Evolutionary conservation across 108 stramenopile genomes (phyloP).

Genomic region (Mayamaea pseudoterrestris): DNA sequence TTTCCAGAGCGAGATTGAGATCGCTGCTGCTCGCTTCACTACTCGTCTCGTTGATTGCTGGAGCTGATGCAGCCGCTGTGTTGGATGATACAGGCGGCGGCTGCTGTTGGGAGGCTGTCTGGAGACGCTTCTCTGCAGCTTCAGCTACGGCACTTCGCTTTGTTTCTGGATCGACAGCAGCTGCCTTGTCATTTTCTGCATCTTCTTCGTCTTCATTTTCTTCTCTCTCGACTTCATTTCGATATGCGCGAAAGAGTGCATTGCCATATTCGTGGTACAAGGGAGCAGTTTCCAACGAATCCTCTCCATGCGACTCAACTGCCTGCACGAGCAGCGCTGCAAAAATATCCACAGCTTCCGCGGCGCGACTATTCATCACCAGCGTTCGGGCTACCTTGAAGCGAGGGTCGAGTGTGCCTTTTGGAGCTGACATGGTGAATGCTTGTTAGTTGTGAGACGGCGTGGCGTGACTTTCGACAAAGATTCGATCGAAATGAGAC

Average conservation of each 20-base stretch:
- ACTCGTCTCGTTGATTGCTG: slow-evolving; percentile 8
- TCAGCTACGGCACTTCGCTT: slow-evolving; percentile 24
- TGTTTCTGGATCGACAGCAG: not conserved
- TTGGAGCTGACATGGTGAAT: slow-evolving; percentile 4
- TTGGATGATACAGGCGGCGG: not conserved
- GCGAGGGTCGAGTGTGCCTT: slow-evolving; percentile 29
- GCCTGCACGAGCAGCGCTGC: slow-evolving; percentile 51
- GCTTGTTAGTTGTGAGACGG: not conserved
- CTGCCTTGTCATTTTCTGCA: slow-evolving; percentile 4
- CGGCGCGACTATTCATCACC: slow-evolving; percentile 22
- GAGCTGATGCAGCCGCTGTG: not conserved
- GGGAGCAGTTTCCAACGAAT: slow-evolving; percentile 43
- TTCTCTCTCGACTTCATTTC: slow-evolving; percentile 9
- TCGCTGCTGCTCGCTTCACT: slow-evolving; percentile 25
- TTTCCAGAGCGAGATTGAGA: slow-evolving; percentile 48
- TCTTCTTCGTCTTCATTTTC: slow-evolving; percentile 8
- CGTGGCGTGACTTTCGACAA: too few relatives aligned
- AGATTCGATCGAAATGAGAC: too few relatives aligned
- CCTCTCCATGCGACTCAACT: slow-evolving; percentile 24
- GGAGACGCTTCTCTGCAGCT: slow-evolving; percentile 24
- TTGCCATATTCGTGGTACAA: slow-evolving; percentile 78
- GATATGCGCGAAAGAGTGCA: slow-evolving; percentile 42
- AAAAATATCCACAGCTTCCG: slow-evolving; percentile 55
- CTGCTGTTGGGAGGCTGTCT: slow-evolving; percentile 8
- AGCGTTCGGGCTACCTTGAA: slow-evolving; percentile 32